phyloP scores from a whole-genome alignment of 1,284 basidiomycete species.

The Xanthoconium separans region DNA sequence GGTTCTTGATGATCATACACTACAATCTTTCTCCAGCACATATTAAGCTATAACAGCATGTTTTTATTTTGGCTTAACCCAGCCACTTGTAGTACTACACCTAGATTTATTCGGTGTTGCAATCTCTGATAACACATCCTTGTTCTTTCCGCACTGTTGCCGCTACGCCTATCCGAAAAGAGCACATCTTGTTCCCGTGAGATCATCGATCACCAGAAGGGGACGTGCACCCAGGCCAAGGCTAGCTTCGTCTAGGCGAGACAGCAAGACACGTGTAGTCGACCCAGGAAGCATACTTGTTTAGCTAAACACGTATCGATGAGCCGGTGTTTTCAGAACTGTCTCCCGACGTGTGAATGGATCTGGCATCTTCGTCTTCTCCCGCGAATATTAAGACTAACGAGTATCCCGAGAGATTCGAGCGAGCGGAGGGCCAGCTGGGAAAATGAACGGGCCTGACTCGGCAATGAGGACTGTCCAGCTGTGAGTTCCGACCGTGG shows the following conservation, averaged over 20 bases:
- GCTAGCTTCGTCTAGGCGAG: conserved; percentile 8
- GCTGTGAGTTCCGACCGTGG: neutral
- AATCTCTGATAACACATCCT: conserved; percentile 1
- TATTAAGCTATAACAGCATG: conserved; percentile 14
- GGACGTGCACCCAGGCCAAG: neutral
- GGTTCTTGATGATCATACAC: conserved; percentile 7
- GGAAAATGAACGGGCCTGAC: neutral
- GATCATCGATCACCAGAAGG: conserved; percentile 10
- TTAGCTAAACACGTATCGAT: conserved; percentile 13
- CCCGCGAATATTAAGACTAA: conserved; percentile 29
- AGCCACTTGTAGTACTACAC: conserved; percentile 15
- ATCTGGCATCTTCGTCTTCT: conserved; percentile 24
- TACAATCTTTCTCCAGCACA: conserved; percentile 7
- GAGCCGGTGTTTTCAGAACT: conserved; percentile 1
- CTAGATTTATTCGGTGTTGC: conserved; percentile 23
- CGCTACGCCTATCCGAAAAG: neutral
- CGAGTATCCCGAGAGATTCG: conserved; percentile 5
- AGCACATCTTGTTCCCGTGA: conserved; percentile 2
- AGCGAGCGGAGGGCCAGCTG: neutral
- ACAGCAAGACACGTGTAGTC: conserved; percentile 7
- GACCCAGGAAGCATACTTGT: neutral
- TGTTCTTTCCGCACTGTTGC: conserved; percentile 1
- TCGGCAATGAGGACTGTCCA: neutral
- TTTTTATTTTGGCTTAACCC: conserved; percentile 12
- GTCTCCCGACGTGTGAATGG: conserved; percentile 20